These are phyloP conservation scores for Xylaria intraflava DNA, from an alignment of 495 filamentous ascomycete genomes.

Conservation along the genomic window DNA sequence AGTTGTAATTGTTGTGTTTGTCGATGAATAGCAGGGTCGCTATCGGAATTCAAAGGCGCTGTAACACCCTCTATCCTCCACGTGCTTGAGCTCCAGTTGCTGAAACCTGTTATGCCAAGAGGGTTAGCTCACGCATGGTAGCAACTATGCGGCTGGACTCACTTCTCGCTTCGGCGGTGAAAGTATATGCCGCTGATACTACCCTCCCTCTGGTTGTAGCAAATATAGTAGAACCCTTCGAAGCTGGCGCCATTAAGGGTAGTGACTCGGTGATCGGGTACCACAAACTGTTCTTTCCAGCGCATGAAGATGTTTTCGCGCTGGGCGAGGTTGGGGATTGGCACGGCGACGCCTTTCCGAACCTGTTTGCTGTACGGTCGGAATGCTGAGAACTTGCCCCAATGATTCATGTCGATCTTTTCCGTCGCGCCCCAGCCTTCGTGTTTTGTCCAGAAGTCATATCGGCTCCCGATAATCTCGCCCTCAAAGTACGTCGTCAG, in stretches of 20 bases:
- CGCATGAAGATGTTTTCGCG: slow-evolving; percentile 96
- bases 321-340: slow-evolving; percentile 65
- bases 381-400: slow-evolving; percentile 85
- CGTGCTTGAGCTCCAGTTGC: slow-evolving; percentile 83
- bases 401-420: slow-evolving; percentile 89
- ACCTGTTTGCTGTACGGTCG: slow-evolving; percentile 67
- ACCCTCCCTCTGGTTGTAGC: slow-evolving; percentile 87
- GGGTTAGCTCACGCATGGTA: slow-evolving; percentile 3
- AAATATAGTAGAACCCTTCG: slow-evolving; percentile 99
- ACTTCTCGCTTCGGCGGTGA: slow-evolving; percentile 96
- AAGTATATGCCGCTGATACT: slow-evolving; percentile 92
- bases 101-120: slow-evolving; percentile 58
- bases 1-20: slow-evolving; percentile 5
- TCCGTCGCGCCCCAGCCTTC: slow-evolving; percentile 87
- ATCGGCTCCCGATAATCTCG: slow-evolving; percentile 93
- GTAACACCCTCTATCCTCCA: slow-evolving; percentile 76
- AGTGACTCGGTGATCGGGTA: slow-evolving; percentile 86
- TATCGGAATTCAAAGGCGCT: slow-evolving; percentile 91
- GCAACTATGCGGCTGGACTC: slow-evolving; percentile 24
- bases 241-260: slow-evolving; percentile 93
- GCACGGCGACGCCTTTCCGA: slow-evolving; percentile 47
- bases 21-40: slow-evolving; percentile 19
- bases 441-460: slow-evolving; percentile 86
- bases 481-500: slow-evolving; percentile 97
- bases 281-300: slow-evolving; percentile 98